These are phyloP conservation scores for Notholithocarpus densiflorus DNA, from an alignment of 306 rosid genomes.

Conservation along the genomic window DNA sequence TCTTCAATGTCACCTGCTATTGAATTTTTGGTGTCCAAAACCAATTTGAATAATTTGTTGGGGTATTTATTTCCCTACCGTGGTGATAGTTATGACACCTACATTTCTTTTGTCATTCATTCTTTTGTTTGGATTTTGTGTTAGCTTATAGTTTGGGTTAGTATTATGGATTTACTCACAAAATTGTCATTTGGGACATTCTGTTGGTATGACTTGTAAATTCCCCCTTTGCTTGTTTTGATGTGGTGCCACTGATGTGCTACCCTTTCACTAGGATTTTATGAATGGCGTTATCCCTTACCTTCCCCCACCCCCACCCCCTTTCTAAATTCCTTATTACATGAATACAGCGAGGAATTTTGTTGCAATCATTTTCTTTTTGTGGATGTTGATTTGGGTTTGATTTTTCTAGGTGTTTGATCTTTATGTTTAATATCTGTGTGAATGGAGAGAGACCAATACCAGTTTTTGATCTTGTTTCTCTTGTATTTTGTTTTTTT, in stretches of 20 bases:
- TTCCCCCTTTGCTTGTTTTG: background rate
- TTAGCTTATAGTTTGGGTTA: background rate
- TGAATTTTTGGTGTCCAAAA: background rate
- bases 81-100: background rate
- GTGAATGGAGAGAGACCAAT: too few species aligned
- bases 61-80: background rate
- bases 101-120: too few species aligned
- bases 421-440: too few species aligned
- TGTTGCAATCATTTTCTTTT: too few species aligned
- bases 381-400: too few species aligned
- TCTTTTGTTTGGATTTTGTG: background rate
- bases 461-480: too few species aligned
- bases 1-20: background rate
- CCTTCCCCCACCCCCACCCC: too few species aligned
- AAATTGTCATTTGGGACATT: background rate
- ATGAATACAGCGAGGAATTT: too few species aligned
- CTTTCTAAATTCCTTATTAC: too few species aligned
- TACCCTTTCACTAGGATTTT: background rate
- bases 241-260: background rate
- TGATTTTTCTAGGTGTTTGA: too few species aligned
- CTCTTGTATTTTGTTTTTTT: too few species aligned
- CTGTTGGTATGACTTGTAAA: background rate
- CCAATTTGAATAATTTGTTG: background rate
- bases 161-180: background rate
- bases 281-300: too few species aligned